phyloP scores from a whole-genome alignment of 176 grass and related monocot species.

The Musa troglodytarum region DNA sequence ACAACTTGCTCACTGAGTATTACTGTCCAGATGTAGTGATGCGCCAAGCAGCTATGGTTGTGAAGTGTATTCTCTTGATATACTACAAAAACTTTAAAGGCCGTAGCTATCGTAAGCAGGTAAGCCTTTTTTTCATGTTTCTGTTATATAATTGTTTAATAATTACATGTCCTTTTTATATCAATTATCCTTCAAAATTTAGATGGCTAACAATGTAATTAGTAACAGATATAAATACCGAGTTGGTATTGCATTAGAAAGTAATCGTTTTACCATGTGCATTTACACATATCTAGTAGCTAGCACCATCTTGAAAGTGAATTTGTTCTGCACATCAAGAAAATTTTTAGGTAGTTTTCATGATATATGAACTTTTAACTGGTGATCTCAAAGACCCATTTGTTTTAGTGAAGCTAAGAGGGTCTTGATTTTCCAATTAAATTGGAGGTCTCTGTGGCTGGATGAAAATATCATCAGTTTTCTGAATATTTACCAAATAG shows the following conservation, averaged over 20 bases:
- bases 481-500: too few relatives aligned
- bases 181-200: background rate
- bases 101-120: slow-evolving; percentile 77
- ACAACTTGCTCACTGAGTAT: slow-evolving; percentile 5
- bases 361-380: too few relatives aligned
- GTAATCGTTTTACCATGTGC: background rate
- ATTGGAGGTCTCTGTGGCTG: too few relatives aligned
- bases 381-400: too few relatives aligned
- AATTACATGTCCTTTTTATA: background rate
- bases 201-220: background rate
- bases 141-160: background rate
- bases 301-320: too few relatives aligned
- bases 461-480: too few relatives aligned
- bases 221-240: too few relatives aligned
- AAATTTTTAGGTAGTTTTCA: too few relatives aligned
- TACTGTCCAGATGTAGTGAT: slow-evolving; percentile 63
- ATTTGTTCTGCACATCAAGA: background rate
- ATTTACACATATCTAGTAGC: background rate
- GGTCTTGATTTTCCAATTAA: too few relatives aligned
- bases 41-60: slow-evolving; percentile 84
- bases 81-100: slow-evolving; percentile 83
- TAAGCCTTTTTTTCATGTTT: slow-evolving; percentile 15
- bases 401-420: too few relatives aligned
- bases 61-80: slow-evolving; percentile 73
- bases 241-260: too few relatives aligned